Evolutionary conservation across 2,329 filamentous ascomycete species (phyloP).

Genomic region (Xylariaceae sp.): DNA sequence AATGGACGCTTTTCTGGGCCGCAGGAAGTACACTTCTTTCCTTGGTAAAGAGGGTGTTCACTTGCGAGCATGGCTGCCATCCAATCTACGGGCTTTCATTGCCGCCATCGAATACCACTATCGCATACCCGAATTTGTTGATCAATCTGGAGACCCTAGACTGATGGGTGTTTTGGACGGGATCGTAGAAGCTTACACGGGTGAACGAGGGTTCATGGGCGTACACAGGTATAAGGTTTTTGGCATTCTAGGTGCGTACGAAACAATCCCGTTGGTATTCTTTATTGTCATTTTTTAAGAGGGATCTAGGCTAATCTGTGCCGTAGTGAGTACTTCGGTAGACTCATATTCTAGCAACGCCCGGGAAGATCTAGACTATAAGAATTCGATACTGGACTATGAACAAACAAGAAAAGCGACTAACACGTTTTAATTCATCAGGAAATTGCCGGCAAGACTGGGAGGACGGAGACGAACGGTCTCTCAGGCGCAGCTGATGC

Average conservation of each 20-base stretch:
- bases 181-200: constrained; percentile 54
- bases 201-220: constrained; percentile 56
- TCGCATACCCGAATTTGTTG: constrained; percentile 51
- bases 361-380: too few relatives aligned
- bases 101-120: constrained; percentile 55
- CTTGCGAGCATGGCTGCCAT: constrained; percentile 51
- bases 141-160: constrained; percentile 46
- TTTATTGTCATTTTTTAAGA: too few relatives aligned
- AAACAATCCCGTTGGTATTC: too few relatives aligned
- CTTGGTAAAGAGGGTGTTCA: constrained; percentile 52
- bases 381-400: too few relatives aligned
- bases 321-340: too few relatives aligned
- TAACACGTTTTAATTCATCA: too few relatives aligned
- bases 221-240: constrained; percentile 57
- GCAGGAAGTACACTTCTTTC: constrained; percentile 48
- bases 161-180: constrained; percentile 53
- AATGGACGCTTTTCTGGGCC: constrained; percentile 54
- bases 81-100: constrained; percentile 54
- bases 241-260: constrained; percentile 52
- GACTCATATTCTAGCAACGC: too few relatives aligned
- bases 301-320: too few relatives aligned
- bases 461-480: constrained; percentile 52
- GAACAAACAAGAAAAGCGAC: too few relatives aligned
- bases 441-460: constrained; percentile 53
- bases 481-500: constrained; percentile 44